Percentiles rank a stretch among this genome's conserved stretches.
Evolutionary conservation across 306 rosid species (phyloP).

Genomic region (Echinosophora koreensis): DNA sequence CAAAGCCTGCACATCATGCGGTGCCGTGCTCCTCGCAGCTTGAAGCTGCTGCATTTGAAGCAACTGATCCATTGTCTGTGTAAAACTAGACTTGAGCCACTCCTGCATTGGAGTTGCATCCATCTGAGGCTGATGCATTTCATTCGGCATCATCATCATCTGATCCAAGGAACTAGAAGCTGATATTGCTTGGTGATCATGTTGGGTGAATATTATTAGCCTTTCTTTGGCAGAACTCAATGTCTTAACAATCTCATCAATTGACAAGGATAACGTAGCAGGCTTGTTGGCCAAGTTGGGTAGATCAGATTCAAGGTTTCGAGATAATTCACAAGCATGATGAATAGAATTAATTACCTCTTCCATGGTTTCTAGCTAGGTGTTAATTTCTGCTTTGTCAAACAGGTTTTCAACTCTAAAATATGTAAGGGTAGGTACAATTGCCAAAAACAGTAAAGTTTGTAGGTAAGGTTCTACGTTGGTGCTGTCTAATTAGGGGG

Average conservation of each 20-base stretch:
- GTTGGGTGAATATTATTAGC: background rate
- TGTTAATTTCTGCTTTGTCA: background rate
- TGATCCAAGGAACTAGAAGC: background rate
- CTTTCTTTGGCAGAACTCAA: constrained; percentile 50
- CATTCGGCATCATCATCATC: constrained; percentile 4
- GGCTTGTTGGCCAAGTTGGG: constrained; percentile 48
- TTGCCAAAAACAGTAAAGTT: background rate
- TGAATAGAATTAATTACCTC: constrained; percentile 41
- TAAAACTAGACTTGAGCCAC: constrained; percentile 45
- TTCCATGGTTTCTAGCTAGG: constrained; percentile 55
- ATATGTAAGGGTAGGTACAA: background rate
- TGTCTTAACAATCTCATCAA: constrained; percentile 52
- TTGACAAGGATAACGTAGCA: constrained; percentile 32
- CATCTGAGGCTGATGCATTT: constrained; percentile 41
- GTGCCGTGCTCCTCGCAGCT: constrained; percentile 6
- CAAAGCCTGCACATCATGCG: background rate
- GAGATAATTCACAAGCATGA: constrained; percentile 58
- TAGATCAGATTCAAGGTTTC: constrained; percentile 53
- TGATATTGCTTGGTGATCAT: background rate
- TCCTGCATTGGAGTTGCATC: constrained; percentile 44
- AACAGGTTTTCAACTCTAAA: constrained; percentile 2
- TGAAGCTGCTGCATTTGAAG: constrained; percentile 41
- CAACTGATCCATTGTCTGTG: constrained; percentile 37
- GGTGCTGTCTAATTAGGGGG: constrained; percentile 9
- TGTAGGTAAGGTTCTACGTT: constrained; percentile 31